phyloP scores from a whole-genome alignment of 202 grass and related monocot species.

The Dendrocalamus latiflorus region DNA sequence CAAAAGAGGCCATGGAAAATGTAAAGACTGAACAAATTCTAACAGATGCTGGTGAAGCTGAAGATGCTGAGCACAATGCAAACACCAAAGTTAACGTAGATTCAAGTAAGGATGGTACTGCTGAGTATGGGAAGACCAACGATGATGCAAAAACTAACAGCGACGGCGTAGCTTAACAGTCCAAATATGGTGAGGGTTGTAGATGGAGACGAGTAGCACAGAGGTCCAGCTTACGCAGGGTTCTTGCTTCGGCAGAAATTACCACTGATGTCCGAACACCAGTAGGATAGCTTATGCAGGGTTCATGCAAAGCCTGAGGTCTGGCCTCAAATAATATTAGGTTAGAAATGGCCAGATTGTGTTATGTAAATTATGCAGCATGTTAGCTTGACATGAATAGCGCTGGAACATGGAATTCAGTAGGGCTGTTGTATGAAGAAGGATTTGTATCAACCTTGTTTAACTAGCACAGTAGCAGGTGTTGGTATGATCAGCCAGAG shows the following conservation, averaged over 20 bases:
- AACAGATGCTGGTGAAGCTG: not conserved
- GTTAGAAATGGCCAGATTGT: too few species aligned
- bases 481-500: not conserved
- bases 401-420: not conserved
- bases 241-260: not conserved
- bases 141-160: not conserved
- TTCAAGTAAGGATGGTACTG: constrained; percentile 7
- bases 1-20: not conserved
- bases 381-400: not conserved
- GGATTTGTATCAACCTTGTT: not conserved
- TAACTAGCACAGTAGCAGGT: not conserved
- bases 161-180: not conserved
- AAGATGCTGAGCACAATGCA: not conserved
- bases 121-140: not conserved
- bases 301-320: not conserved
- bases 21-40: not conserved
- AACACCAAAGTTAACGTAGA: constrained; percentile 11
- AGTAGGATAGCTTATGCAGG: constrained; percentile 25
- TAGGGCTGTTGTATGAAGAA: not conserved
- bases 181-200: not conserved
- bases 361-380: constrained; percentile 4
- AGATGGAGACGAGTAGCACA: not conserved
- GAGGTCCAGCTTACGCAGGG: not conserved
- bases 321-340: not conserved
- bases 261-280: not conserved